These are phyloP conservation scores for Colletotrichum sp. DNA, from an alignment of 2,329 filamentous ascomycete species.

Conservation along the genomic window DNA sequence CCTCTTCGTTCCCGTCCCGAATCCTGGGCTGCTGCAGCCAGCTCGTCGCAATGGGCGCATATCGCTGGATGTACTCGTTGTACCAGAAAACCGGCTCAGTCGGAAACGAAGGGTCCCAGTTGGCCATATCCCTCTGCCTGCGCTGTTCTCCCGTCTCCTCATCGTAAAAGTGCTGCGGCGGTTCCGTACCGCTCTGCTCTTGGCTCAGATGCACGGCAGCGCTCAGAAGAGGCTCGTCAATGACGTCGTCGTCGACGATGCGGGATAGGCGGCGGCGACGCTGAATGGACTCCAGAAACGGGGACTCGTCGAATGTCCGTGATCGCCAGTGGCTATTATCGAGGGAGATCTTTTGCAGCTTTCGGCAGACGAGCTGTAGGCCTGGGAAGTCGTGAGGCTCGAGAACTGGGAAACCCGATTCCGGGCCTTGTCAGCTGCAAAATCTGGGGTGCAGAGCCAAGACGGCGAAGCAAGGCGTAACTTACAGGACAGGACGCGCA, in stretches of 20 bases:
- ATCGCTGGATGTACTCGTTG: slow-evolving; percentile 83
- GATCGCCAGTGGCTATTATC: slow-evolving; percentile 80
- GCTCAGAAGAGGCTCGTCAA: slow-evolving; percentile 15
- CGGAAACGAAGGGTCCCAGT: slow-evolving; percentile 83
- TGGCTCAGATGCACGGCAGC: slow-evolving; percentile 14
- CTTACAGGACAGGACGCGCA: slow-evolving; percentile 42
- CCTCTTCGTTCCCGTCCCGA: slow-evolving; percentile 43
- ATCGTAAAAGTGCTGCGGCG: slow-evolving; percentile 14
- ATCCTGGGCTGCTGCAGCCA: slow-evolving; percentile 75
- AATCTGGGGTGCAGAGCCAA: slow-evolving; percentile 1
- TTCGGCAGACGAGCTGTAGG: slow-evolving; percentile 73
- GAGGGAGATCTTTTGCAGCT: slow-evolving; percentile 70
- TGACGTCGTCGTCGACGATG: slow-evolving; percentile 4
- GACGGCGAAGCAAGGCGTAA: not conserved
- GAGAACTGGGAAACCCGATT: slow-evolving; percentile 53
- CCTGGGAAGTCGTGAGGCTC: slow-evolving; percentile 68
- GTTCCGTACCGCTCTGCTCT: not conserved
- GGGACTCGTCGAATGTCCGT: slow-evolving; percentile 74
- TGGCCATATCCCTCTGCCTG: slow-evolving; percentile 66
- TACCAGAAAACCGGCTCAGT: slow-evolving; percentile 82
- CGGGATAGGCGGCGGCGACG: slow-evolving; percentile 48
- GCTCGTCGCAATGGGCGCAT: slow-evolving; percentile 74
- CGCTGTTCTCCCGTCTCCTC: slow-evolving; percentile 29
- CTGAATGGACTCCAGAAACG: slow-evolving; percentile 67
- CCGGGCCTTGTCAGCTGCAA: slow-evolving; percentile 7